phyloP scores from a whole-genome alignment of 2,329 filamentous ascomycete species.

The Fusarium albidum region DNA sequence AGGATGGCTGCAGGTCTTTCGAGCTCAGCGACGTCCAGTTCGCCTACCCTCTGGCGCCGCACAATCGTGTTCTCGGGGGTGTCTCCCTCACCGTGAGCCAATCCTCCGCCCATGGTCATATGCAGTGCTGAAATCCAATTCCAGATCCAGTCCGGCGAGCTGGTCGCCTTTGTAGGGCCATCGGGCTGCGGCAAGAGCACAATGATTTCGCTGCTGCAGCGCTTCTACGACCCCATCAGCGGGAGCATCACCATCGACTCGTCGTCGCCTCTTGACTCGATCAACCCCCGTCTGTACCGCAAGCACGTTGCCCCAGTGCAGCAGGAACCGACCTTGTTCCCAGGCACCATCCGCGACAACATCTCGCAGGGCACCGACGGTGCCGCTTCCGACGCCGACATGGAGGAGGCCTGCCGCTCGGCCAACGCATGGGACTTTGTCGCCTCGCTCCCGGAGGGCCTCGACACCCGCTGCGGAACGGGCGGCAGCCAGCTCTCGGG shows the following conservation, averaged over 20 bases:
- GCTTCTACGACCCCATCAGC: too few species aligned
- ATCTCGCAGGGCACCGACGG: conserved; percentile 5
- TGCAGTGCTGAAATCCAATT: conserved; percentile 39
- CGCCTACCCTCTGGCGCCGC: conserved; percentile 18
- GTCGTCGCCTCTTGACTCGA: not conserved
- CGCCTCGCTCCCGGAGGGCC: conserved; percentile 7
- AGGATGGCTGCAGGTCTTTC: too few species aligned
- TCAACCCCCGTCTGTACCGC: conserved; percentile 6
- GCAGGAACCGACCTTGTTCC: conserved; percentile 11
- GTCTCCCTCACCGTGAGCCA: conserved; percentile 32
- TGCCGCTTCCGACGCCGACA: not conserved
- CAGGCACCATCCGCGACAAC: conserved; percentile 12
- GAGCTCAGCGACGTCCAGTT: conserved; percentile 46
- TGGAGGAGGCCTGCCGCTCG: conserved; percentile 4
- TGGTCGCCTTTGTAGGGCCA: conserved; percentile 27
- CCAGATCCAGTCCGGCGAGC: conserved; percentile 56
- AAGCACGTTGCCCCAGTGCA: conserved; percentile 10
- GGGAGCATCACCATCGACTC: too few species aligned
- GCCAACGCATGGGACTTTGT: conserved; percentile 19
- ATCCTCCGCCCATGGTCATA: too few species aligned
- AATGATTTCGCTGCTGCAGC: too few species aligned
- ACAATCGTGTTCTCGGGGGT: conserved; percentile 20
- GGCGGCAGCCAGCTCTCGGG: conserved; percentile 15
- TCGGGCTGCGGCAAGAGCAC: too few species aligned
- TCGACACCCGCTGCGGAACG: conserved; percentile 4